phyloP scores from a whole-genome alignment of 202 grass and related monocot species.

The Dendrocalamus latiflorus region DNA sequence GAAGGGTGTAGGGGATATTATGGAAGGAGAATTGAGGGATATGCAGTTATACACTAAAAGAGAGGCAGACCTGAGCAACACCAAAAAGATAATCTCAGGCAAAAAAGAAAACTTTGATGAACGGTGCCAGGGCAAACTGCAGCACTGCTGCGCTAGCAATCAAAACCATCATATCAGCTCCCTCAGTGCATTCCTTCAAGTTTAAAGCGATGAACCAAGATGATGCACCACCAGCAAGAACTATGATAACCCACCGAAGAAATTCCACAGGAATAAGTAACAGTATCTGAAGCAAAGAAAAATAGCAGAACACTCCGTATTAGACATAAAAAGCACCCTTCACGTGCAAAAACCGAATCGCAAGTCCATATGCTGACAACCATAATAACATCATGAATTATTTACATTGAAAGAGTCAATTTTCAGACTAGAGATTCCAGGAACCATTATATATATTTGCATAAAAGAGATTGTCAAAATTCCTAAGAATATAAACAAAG shows the following conservation, averaged over 20 bases:
- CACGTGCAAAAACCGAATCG: background rate
- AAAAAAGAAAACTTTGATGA: constrained; percentile 99
- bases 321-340: constrained; percentile 2
- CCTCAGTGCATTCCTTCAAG: constrained; percentile 65
- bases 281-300: constrained; percentile 58
- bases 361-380: background rate
- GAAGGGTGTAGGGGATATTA: background rate
- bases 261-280: constrained; percentile 80
- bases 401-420: background rate
- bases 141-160: constrained; percentile 58
- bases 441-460: constrained; percentile 7
- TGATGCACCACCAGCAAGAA: constrained; percentile 57
- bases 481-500: background rate
- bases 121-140: constrained; percentile 81
- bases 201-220: constrained; percentile 87
- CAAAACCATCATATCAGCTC: constrained; percentile 64
- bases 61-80: constrained; percentile 43
- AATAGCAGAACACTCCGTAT: constrained; percentile 3
- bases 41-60: background rate
- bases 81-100: constrained; percentile 45
- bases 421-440: background rate
- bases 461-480: background rate
- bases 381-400: background rate
- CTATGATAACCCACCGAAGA: constrained; percentile 83
- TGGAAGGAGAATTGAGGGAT: background rate